These are phyloP conservation scores for Digitaria exilis DNA, from an alignment of 202 grass and related monocot genomes.

Conservation along the genomic window DNA sequence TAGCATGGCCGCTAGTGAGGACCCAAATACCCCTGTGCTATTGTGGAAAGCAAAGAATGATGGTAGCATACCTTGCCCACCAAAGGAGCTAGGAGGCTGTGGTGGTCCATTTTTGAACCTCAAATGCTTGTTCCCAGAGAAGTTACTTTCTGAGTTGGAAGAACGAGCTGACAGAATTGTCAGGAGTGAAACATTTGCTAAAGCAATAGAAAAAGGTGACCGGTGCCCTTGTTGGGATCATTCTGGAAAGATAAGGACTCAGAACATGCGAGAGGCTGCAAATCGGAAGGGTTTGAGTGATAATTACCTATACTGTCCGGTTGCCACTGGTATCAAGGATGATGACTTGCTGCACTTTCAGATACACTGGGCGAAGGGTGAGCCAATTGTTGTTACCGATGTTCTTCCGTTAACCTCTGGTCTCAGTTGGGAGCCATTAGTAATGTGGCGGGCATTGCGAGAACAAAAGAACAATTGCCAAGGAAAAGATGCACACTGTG, in stretches of 20 bases:
- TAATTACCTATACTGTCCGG: conserved; percentile 56
- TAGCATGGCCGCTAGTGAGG: conserved; percentile 5
- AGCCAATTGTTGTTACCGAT: conserved; percentile 67
- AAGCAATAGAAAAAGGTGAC: conserved; percentile 13
- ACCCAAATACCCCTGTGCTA: neutral
- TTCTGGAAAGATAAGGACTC: conserved; percentile 23
- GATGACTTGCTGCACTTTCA: conserved; percentile 64
- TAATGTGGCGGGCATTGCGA: conserved; percentile 60
- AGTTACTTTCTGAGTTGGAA: conserved; percentile 47
- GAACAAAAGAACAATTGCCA: conserved; percentile 54
- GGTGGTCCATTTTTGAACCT: conserved; percentile 47
- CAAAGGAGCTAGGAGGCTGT: conserved; percentile 64
- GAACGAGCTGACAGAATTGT: conserved; percentile 44
- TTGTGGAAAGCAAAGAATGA: conserved; percentile 59
- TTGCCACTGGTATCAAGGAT: conserved; percentile 35
- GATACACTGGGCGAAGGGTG: conserved; percentile 62
- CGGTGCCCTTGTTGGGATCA: conserved; percentile 41
- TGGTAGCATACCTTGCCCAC: conserved; percentile 75
- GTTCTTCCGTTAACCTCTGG: conserved; percentile 58
- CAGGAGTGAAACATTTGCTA: conserved; percentile 24
- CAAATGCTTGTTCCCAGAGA: conserved; percentile 59
- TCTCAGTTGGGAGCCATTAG: conserved; percentile 73
- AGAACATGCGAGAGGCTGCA: conserved; percentile 46
- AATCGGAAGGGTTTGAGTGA: conserved; percentile 32
- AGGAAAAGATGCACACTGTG: conserved; percentile 36